Conservation (phyloP, 169 alveolate species). For the Blepharisma undulans region DNA sequence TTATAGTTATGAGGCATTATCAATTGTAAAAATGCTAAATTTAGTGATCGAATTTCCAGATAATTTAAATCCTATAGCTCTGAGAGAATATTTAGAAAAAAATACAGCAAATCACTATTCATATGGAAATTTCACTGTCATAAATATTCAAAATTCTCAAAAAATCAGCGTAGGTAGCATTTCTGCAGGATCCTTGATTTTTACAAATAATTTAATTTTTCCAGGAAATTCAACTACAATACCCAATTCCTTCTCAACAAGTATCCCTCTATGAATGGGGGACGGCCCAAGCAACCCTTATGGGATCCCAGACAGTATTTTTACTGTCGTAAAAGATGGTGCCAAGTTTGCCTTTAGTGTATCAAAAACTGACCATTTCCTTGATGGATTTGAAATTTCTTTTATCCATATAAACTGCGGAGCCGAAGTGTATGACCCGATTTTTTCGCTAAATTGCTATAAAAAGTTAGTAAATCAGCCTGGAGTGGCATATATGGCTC, state of each 20-base stretch:
- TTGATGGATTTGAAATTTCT: background rate
- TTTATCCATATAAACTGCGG: background rate
- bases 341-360: background rate
- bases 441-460: background rate
- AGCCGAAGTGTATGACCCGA: background rate
- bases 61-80: no score
- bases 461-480: background rate
- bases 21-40: no score
- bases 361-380: background rate
- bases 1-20: no score
- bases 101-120: background rate
- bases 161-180: background rate
- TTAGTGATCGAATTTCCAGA: no score
- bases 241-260: background rate
- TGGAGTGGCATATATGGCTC: background rate
- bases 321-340: background rate
- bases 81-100: background rate
- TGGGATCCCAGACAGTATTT: background rate
- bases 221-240: background rate
- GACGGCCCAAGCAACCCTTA: background rate
- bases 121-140: background rate
- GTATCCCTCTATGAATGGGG: background rate
- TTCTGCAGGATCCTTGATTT: background rate
- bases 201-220: background rate
- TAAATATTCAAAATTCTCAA: background rate